A percentile compares a stretch with the other conserved stretches of the same genome.
Conservation (phyloP, 1,284 basidiomycete species). For the Stereum hirsutum region DNA sequence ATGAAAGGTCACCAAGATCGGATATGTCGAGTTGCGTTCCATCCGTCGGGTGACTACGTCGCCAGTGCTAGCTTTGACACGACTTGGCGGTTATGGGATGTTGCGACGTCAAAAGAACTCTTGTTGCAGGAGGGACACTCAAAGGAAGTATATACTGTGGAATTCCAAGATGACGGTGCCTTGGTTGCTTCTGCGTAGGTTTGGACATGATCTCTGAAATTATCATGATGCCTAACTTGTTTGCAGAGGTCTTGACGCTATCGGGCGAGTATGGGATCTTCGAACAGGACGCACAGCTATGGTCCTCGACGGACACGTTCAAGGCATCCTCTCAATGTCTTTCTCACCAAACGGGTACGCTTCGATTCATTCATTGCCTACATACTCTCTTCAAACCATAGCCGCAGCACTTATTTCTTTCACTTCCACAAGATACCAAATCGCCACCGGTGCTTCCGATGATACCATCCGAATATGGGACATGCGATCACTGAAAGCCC, state of each 20-base stretch:
- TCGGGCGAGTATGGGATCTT: constrained; percentile 95
- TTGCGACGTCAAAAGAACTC: constrained; percentile 72
- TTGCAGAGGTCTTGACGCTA: constrained; percentile 85
- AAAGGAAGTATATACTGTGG: constrained; percentile 91
- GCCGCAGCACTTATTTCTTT: constrained; percentile 5
- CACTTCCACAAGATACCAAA: constrained; percentile 70
- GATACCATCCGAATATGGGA: constrained; percentile 99
- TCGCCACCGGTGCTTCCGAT: constrained; percentile 94
- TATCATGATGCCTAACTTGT: constrained; percentile 9
- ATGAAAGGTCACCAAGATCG: constrained; percentile 87
- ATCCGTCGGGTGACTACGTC: constrained; percentile 89
- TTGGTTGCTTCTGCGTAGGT: constrained; percentile 84
- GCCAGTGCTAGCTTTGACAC: constrained; percentile 96
- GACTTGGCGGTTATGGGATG: constrained; percentile 98
- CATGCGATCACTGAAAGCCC: constrained; percentile 81
- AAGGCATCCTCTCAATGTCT: constrained; percentile 85
- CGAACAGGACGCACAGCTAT: constrained; percentile 94
- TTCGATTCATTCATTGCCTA: constrained; percentile 8
- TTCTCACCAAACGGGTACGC: constrained; percentile 93
- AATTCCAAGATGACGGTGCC: constrained; percentile 94
- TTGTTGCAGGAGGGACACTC: constrained; percentile 95
- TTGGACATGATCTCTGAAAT: background rate
- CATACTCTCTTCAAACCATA: constrained; percentile 1
- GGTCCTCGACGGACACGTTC: constrained; percentile 96
- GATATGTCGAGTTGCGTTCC: constrained; percentile 91